A percentile compares a stretch with the other conserved stretches of the same genome.
phyloP scores from a whole-genome alignment of 139 green algal genomes.

The Marvania coccoides region DNA sequence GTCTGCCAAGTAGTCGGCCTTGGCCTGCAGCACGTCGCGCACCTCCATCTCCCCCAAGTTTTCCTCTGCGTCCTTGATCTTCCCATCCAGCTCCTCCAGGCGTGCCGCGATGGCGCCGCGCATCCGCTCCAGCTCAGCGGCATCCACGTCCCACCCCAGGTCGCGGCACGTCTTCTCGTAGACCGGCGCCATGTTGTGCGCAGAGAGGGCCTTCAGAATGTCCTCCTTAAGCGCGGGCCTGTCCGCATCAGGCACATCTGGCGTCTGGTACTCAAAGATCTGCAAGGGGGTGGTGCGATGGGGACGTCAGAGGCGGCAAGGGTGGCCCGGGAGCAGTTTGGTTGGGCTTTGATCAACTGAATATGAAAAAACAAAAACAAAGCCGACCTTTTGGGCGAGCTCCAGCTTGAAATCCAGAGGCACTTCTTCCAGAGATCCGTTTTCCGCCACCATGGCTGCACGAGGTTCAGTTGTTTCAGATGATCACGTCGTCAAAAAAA shows the following conservation, averaged over 20 bases:
- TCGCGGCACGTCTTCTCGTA: constrained; percentile 69
- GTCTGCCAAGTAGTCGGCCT: constrained; percentile 74
- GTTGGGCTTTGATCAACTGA: background rate
- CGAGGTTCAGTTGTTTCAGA: too few relatives aligned
- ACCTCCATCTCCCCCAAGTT: constrained; percentile 95
- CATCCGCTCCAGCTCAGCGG: constrained; percentile 46
- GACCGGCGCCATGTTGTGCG: constrained; percentile 53
- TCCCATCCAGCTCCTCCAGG: constrained; percentile 57
- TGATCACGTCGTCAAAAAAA: too few relatives aligned
- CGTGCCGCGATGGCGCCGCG: constrained; percentile 39
- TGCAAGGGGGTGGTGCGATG: constrained; percentile 25
- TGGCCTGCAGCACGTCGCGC: constrained; percentile 79
- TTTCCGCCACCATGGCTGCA: background rate
- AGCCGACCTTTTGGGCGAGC: constrained; percentile 46
- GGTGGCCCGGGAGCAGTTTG: background rate
- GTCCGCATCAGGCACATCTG: constrained; percentile 36
- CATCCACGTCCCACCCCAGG: constrained; percentile 54
- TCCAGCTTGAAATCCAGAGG: constrained; percentile 43
- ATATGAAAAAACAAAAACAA: background rate
- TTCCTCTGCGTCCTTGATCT: constrained; percentile 79
- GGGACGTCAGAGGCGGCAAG: background rate
- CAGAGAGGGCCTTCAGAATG: constrained; percentile 39
- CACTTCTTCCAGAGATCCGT: background rate
- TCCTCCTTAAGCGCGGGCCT: constrained; percentile 15
- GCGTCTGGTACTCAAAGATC: constrained; percentile 46